A percentile compares a stretch with the other conserved stretches of the same genome.
phyloP scores from a whole-genome alignment of 306 rosid genomes.

The Canavalia ensiformis region DNA sequence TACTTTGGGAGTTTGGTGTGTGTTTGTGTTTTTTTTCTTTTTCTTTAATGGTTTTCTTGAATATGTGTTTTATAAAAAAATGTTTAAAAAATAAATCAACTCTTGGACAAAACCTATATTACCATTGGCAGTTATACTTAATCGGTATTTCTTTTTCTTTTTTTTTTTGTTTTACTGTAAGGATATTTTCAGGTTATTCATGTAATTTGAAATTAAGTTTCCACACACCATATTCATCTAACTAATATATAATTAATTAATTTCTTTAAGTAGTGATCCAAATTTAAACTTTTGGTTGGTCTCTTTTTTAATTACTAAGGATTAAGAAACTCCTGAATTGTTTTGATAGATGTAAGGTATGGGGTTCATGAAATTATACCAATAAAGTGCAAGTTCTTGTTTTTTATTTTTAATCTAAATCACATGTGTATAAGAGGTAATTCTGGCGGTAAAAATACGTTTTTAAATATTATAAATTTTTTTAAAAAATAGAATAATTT shows the following conservation, averaged over 20 bases:
- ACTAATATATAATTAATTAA: background rate
- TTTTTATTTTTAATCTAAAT: background rate
- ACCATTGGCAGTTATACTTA: background rate
- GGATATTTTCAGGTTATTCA: background rate
- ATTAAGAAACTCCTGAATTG: background rate
- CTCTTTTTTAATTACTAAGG: background rate
- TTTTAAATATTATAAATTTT: too few relatives aligned
- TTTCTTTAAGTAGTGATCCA: background rate
- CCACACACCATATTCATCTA: background rate
- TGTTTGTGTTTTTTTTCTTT: background rate
- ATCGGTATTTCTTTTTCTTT: background rate
- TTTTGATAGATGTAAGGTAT: too few relatives aligned
- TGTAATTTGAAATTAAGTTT: background rate
- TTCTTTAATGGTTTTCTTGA: background rate
- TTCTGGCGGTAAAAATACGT: too few relatives aligned
- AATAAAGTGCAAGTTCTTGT: background rate
- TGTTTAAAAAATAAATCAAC: background rate
- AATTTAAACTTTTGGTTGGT: too few relatives aligned
- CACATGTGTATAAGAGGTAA: too few relatives aligned
- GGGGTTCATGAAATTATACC: too few relatives aligned
- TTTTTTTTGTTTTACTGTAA: background rate
- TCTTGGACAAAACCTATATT: background rate
- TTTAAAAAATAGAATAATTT: too few relatives aligned
- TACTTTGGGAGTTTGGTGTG: conserved; percentile 1
- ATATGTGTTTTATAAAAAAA: background rate